Evolutionary conservation across 1,139 yeast species (phyloP), one percentile per base, ranked within the genome.

Genomic region (Lodderomyces theae): DNA sequence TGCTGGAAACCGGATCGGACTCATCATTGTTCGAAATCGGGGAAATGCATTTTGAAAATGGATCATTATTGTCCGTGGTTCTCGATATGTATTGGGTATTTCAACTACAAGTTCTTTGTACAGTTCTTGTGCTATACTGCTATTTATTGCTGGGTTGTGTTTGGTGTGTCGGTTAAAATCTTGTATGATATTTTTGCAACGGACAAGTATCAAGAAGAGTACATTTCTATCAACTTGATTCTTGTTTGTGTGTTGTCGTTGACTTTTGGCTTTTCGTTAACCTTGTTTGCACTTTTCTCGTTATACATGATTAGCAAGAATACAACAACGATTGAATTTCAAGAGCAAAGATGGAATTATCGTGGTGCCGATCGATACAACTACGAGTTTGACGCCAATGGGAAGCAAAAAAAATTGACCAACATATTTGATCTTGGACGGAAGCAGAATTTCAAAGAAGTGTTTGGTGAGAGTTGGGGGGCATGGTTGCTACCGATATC

Each of bases 51-150:
- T 1, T 69, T 92, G 42, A 69, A 76, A 47, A 84, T 84, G 92
- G 94, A 85, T 63, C 98, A 92, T 57, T 95, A 86, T 61, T 92
- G 98, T 58, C 97, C 98, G 0, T 92, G 98, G 98, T 89, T 90
- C 60, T 81, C 96, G 1, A 71, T 79, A 5, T 90, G 98, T 59
- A 78, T 94, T 45, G 98, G 98, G 0, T 84, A 75, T 62, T 65
- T 65, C 36, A 90, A 90, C 62, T 90, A 87, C 54, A 86, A 87
- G 62, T 78, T 68, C 54, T 90, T 57, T 70, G 60, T 88, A 17
- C 96, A 89, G 60, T 85, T 86, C 55, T 62, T 92, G 42, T 35
- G 72, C 9, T 84, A 85, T 55, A 69, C 79, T 5, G 62, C 81
- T 2, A 33, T 74, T 1, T 82, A 60, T 48, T 47, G 80, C 47